Percentiles rank a stretch among this genome's conserved stretches.
These are phyloP conservation scores for Hortiboletus campestris DNA, from an alignment of 768 basidiomycete species.

Conservation along the genomic window DNA sequence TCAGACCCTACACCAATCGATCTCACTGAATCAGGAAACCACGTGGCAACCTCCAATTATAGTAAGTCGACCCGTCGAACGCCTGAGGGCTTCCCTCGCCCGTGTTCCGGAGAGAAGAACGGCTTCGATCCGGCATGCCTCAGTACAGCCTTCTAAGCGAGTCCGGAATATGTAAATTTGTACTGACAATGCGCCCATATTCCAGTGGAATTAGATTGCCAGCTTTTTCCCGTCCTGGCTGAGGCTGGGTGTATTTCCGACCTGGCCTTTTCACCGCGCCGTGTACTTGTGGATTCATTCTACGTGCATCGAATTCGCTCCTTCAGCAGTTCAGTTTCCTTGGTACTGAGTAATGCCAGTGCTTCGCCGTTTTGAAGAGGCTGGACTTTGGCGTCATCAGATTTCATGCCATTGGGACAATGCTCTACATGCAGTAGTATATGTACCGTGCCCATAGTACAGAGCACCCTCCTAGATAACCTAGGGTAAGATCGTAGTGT, in stretches of 20 bases:
- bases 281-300: too few relatives aligned
- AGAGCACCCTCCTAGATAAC: background rate
- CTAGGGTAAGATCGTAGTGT: conserved; percentile 1
- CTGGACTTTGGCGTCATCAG: background rate
- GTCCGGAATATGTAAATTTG: background rate
- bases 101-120: background rate
- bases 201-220: too few relatives aligned
- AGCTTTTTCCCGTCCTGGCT: too few relatives aligned
- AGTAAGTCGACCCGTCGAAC: conserved; percentile 3
- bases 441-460: background rate
- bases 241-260: too few relatives aligned
- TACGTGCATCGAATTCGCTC: too few relatives aligned
- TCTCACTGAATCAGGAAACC: conserved; percentile 32
- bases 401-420: background rate
- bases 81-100: too few relatives aligned
- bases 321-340: too few relatives aligned
- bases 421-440: background rate
- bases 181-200: too few relatives aligned
- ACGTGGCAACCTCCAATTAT: conserved; percentile 14
- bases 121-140: background rate
- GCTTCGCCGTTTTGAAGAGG: background rate
- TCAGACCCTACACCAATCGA: conserved; percentile 34
- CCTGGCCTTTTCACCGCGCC: too few relatives aligned
- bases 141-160: background rate
- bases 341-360: too few relatives aligned